Evolutionary conservation across 139 green algal genomes (phyloP), one percentile per base, ranked within the genome.

Genomic region (Chlamydomonas urium): DNA sequence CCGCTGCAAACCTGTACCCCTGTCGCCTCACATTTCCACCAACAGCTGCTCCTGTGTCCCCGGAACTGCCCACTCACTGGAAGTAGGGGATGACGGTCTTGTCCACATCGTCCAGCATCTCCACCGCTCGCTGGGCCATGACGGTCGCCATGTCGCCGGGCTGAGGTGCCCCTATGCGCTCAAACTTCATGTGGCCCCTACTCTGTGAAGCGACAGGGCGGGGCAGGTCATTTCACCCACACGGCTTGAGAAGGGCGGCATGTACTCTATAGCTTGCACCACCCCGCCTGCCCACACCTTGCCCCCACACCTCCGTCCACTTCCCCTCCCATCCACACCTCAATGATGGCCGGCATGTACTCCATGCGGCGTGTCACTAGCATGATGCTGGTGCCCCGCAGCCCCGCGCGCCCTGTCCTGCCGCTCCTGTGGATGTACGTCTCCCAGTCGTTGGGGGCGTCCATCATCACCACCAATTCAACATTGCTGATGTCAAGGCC

Each of bases 401-500:
- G 73, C 47, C 80, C 59, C 1, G 93, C 94, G 29, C 93, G 82
- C 23, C 93, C 93, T 2, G 93, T 97, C 36, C 93, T 87, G 31
- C 93, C 93, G 3, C 76, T 90, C 4, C 92, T 75, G 79, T 97
- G 92, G 69, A 97, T 95, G 78, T 97, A 97, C 31, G 88, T 97
- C 85, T 98, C 94, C 8, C 86, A 88, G 65, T 97, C 91, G 37
- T 88, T 85, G 26, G 92, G 92, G 0, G 89, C 86, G 71, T 94
- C 85, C 65, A 83, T 62, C 79, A 87, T 86, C 2, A 90, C 66
- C 37, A 97, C 90, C 58, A 99, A 86, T 78, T 97, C 93, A 8
- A 99, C 88, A n/a, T 89, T 87, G 34, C 67, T 89, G 83, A 99
- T 97, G 86, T 99, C 96, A 59, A 99, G 88, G 0, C 96, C 96